Percentiles rank a stretch among this genome's conserved stretches.
phyloP scores from a whole-genome alignment of 1,284 basidiomycete species.

The Cutaneotrichosporon dermatis region DNA sequence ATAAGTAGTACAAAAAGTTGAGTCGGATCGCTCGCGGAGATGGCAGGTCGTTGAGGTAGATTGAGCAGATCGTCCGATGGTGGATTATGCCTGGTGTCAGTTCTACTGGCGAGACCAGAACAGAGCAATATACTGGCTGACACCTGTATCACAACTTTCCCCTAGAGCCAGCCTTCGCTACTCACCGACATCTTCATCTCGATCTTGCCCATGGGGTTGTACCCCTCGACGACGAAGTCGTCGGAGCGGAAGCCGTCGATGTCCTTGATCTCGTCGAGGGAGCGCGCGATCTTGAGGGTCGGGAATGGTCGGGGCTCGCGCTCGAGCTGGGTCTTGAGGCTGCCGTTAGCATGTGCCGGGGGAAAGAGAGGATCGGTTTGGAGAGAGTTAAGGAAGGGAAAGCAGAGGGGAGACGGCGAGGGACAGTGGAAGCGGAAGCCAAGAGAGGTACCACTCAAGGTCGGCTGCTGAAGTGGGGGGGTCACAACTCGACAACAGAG shows the following conservation, averaged over 20 bases:
- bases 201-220: conserved; percentile 78
- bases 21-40: too few relatives aligned
- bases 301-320: conserved; percentile 80
- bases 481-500: background rate
- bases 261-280: conserved; percentile 54
- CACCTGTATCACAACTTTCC: too few relatives aligned
- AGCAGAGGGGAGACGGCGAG: too few relatives aligned
- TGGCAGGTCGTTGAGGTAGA: background rate
- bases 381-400: too few relatives aligned
- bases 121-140: too few relatives aligned
- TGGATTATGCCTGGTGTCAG: conserved; percentile 3
- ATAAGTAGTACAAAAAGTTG: background rate
- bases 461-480: too few relatives aligned
- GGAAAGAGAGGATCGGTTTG: too few relatives aligned
- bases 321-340: conserved; percentile 69
- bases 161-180: background rate
- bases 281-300: conserved; percentile 65
- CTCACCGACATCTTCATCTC: conserved; percentile 92
- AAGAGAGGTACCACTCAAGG: too few relatives aligned
- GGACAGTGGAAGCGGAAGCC: too few relatives aligned
- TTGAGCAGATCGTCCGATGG: background rate
- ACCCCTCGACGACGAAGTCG: conserved; percentile 82
- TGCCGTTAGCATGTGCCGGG: background rate
- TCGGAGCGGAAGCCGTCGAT: conserved; percentile 79
- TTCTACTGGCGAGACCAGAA: too few relatives aligned